Base-by-base conservation (phyloP, 2,329 filamentous ascomycete species). In the Alternaria sp. region DNA sequence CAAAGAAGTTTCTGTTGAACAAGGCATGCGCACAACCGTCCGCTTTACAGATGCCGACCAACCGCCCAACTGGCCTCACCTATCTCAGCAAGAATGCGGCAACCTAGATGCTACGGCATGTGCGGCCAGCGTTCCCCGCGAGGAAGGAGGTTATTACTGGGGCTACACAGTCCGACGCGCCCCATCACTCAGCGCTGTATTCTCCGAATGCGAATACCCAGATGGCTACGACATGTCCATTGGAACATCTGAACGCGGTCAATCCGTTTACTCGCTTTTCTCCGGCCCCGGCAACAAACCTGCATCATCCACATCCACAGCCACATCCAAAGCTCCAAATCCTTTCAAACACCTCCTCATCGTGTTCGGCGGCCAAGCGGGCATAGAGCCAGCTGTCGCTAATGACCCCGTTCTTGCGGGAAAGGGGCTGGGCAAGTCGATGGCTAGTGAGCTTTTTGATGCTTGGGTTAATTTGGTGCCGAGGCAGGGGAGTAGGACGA, bases 91-190 rank as follows among this genome's bases (percentile, higher is more conserved):
- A 7, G 62, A 72, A 11, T 70, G 70, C 21, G 66, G 70, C 0
- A 59, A 46, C 8, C 56, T 80, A 4, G 66, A 70, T 2, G 87
- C 85, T 1, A 83, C 88, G 53, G 85, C 88, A 14, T 88, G 94
- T 3, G 82, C 88, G 34, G 90, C 91, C 0, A 81, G 85, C 26
- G 80, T 84, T 3, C 92, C 92, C 1, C 85, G 92, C 56, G 89
- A 90, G 51, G 87, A 93, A 63, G 86, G 82, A 1, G 92, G 92
- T 0, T 95, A 92, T 77, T 96, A 93, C 79, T 96, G 92, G 92
- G 92, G 92, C 44, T 96, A 90, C 76, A 84, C 81, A 8, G 86
- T 93, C 3, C 86, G 92, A 26, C 86, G 84, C 61, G 88, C 88
- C 34, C 70, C 77, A 4, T 88, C 86, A 3, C 83, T 96, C 5